Evolutionary conservation across 2,329 filamentous ascomycete genomes (phyloP), one percentile per base, ranked within the genome.

Genomic region (Ambrosiella cleistominuta): DNA sequence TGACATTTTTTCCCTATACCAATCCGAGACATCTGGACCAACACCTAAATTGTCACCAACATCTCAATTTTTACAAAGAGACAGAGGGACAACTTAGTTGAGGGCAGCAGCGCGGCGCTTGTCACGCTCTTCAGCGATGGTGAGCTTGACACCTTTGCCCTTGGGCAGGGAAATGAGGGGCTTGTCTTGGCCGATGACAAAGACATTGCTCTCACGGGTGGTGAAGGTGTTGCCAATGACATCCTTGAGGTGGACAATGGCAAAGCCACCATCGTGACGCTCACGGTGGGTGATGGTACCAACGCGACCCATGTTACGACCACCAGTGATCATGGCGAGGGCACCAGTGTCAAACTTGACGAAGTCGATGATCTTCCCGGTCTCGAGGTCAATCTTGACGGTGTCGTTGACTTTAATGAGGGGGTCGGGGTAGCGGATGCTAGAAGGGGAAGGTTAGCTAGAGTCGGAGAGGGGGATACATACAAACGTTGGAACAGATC

Each of bases 241-340:
- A 72, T 98, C 93, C 87, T 98, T 98, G 78, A 98, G 86, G 82
- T 96, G 90, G 75, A 98, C 90, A 71, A 98, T 95, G 83, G 94
- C 94, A 87, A 98, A 98, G 75, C 93, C 93, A 82, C 93, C 93
- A 69, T 98, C 93, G 83, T 98, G 93, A 70, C 93, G 88, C 83
- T 98, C 93, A 81, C 93, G 91, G 84, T 98, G 90, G 70, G 93
- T 97, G 80, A 98, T 94, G 75, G 97, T 91, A 86, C 93, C 93
- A 71, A 98, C 91, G 91, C 93, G 93, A 74, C 93, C 93, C 91
- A 97, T 98, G 88, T 98, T 98, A 74, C 91, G 93, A 84, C 93
- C 93, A 85, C 93, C 93, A 68, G 93, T 98, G 71, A 86, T 86
- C 91, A 98, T 98, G 75, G 86, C 89, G 69, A 98, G 89, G 72